Conservation (phyloP, 2,329 filamentous ascomycete genomes). For the Huntiella abstrusa region DNA sequence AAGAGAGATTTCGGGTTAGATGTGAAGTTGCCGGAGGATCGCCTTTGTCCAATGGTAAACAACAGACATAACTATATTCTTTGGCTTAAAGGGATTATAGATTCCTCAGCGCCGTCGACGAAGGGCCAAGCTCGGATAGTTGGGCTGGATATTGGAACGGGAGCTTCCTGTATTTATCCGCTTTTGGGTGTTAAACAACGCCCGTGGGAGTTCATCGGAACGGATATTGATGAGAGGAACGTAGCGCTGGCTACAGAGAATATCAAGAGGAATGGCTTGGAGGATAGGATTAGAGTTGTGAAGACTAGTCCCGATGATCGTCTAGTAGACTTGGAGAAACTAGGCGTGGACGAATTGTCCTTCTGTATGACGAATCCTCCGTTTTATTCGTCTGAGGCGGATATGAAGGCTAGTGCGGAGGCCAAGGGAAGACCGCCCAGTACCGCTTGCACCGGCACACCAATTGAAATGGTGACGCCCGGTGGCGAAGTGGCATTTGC, state of each 20-base stretch:
- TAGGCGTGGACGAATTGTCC: slow-evolving; percentile 37
- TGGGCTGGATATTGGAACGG: slow-evolving; percentile 77
- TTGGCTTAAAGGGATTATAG: slow-evolving; percentile 70
- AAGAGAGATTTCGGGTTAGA: neutral
- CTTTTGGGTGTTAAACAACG: slow-evolving; percentile 56
- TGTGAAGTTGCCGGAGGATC: neutral
- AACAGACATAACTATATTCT: slow-evolving; percentile 74
- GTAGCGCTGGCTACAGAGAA: slow-evolving; percentile 49
- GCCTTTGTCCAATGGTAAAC: slow-evolving; percentile 24
- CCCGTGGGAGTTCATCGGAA: slow-evolving; percentile 56
- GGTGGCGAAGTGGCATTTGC: slow-evolving; percentile 69
- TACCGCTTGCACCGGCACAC: slow-evolving; percentile 57
- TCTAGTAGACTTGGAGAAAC: slow-evolving; percentile 44
- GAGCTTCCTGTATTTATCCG: slow-evolving; percentile 81
- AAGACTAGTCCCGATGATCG: slow-evolving; percentile 29
- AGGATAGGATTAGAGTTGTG: slow-evolving; percentile 44
- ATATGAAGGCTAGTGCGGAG: slow-evolving; percentile 46
- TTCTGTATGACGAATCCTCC: slow-evolving; percentile 92
- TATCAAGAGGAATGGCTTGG: slow-evolving; percentile 44
- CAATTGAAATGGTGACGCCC: slow-evolving; percentile 66
- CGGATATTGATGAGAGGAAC: slow-evolving; percentile 60
- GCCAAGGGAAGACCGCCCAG: slow-evolving; percentile 49
- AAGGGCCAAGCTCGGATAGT: slow-evolving; percentile 28
- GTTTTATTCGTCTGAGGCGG: slow-evolving; percentile 62
- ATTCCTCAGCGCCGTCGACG: slow-evolving; percentile 41